These are phyloP conservation scores for Elsinoe ampelina DNA, from an alignment of 2,329 filamentous ascomycete species.

Conservation along the genomic window DNA sequence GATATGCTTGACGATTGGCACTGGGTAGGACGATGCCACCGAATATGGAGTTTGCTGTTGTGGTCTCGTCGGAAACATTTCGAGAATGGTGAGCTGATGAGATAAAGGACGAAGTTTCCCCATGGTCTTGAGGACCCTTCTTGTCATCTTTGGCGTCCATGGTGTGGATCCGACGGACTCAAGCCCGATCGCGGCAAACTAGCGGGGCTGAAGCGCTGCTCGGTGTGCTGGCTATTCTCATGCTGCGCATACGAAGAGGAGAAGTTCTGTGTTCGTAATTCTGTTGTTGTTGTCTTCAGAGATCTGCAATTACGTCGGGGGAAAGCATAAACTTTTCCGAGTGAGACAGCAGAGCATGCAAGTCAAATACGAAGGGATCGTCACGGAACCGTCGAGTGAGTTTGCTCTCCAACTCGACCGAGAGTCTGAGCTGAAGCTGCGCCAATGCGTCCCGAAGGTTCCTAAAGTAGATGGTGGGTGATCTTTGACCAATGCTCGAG, in stretches of 20 bases:
- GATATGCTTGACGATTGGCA: neutral
- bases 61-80: neutral
- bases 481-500: neutral
- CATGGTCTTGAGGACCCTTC: too few relatives aligned
- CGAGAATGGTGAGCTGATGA: too few relatives aligned
- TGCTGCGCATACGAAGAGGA: neutral
- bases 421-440: neutral
- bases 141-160: too few relatives aligned
- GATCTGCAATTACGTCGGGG: neutral
- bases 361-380: constrained; percentile 5
- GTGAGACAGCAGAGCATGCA: neutral
- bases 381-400: too few relatives aligned
- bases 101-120: too few relatives aligned
- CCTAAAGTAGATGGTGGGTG: constrained; percentile 5
- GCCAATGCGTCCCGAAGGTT: neutral
- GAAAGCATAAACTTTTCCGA: neutral
- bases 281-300: neutral
- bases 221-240: neutral
- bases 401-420: neutral
- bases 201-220: neutral
- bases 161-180: neutral
- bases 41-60: neutral
- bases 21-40: neutral
- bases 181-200: neutral
- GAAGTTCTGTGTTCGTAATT: neutral